These are phyloP conservation scores for Isoetes taiwanensis DNA, from an alignment of 75 land plant species.

Conservation along the genomic window DNA sequence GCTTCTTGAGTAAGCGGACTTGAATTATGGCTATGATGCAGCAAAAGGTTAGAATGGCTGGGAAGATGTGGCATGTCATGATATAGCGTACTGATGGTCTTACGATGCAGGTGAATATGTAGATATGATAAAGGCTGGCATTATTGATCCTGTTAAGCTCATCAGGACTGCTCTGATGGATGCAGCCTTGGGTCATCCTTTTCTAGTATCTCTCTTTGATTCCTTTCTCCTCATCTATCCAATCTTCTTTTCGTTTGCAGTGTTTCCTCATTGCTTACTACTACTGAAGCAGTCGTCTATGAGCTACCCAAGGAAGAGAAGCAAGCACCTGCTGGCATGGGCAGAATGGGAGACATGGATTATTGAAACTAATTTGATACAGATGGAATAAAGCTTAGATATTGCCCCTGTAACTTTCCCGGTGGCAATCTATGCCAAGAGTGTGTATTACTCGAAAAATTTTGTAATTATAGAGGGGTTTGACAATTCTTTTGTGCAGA, in stretches of 20 bases:
- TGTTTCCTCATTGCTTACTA: slow-evolving; percentile 78
- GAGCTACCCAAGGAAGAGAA: slow-evolving; percentile 69
- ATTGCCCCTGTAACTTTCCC: too few species aligned
- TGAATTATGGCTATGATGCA: slow-evolving; percentile 81
- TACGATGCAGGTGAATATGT: slow-evolving; percentile 10
- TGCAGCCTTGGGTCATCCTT: too few species aligned
- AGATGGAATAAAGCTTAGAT: too few species aligned
- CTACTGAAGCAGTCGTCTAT: slow-evolving; percentile 84
- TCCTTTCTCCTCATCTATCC: too few species aligned
- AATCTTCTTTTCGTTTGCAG: slow-evolving; percentile 32
- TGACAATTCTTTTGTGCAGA: too few species aligned
- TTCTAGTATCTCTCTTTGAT: too few species aligned
- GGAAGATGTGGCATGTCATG: neutral
- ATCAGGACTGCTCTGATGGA: slow-evolving; percentile 2
- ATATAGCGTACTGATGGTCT: too few species aligned
- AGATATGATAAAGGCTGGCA: slow-evolving; percentile 2
- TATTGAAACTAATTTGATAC: slow-evolving; percentile 16
- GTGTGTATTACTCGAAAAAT: too few species aligned
- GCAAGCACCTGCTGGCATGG: slow-evolving; percentile 30
- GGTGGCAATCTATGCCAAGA: too few species aligned
- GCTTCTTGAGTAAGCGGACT: slow-evolving; percentile 63
- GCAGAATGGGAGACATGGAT: slow-evolving; percentile 67
- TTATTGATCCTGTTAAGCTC: slow-evolving; percentile 3
- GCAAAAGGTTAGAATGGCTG: slow-evolving; percentile 56
- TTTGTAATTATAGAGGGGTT: too few species aligned